Conservation (phyloP, 441 rosid genomes). For the Aquilaria agallochum region DNA sequence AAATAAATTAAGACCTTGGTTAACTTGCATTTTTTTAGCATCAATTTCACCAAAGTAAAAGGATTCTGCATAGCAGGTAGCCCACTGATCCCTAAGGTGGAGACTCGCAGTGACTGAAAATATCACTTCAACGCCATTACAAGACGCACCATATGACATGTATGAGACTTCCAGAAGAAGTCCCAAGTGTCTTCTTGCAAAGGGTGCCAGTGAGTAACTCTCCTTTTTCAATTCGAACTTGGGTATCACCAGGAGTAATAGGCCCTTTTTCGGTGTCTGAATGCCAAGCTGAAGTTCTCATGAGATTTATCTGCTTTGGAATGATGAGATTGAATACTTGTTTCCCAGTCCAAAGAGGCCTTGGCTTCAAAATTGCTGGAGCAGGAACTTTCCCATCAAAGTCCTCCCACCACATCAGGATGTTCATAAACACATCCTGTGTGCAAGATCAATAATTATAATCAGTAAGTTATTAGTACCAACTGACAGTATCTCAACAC, state of each 20-base stretch:
- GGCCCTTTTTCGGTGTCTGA: constrained; percentile 74
- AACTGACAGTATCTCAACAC: neutral
- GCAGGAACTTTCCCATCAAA: constrained; percentile 99
- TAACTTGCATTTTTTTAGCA: no score
- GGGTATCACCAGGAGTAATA: constrained; percentile 92
- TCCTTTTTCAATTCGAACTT: constrained; percentile 92
- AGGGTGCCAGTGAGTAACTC: constrained; percentile 92
- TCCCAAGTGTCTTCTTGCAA: constrained; percentile 97
- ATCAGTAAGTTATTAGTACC: neutral
- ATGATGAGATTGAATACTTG: constrained; percentile 98
- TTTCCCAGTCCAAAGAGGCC: constrained; percentile 98
- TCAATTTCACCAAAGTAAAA: no score
- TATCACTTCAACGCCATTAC: no score
- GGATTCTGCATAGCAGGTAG: no score
- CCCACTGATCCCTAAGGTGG: no score
- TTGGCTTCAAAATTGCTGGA: constrained; percentile 90
- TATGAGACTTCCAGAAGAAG: constrained; percentile 93
- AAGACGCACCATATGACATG: constrained; percentile 87
- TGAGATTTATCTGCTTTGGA: constrained; percentile 97
- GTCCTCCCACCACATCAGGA: constrained; percentile 99
- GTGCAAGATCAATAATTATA: constrained; percentile 11
- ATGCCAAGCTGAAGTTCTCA: constrained; percentile 95
- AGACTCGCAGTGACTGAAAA: neutral
- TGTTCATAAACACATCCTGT: constrained; percentile 99
- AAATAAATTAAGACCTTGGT: neutral